Percentiles rank a stretch among this genome's conserved stretches.
Evolutionary conservation across 2,329 filamentous ascomycete species (phyloP).

Genomic region (Epicoccum sorghinum): DNA sequence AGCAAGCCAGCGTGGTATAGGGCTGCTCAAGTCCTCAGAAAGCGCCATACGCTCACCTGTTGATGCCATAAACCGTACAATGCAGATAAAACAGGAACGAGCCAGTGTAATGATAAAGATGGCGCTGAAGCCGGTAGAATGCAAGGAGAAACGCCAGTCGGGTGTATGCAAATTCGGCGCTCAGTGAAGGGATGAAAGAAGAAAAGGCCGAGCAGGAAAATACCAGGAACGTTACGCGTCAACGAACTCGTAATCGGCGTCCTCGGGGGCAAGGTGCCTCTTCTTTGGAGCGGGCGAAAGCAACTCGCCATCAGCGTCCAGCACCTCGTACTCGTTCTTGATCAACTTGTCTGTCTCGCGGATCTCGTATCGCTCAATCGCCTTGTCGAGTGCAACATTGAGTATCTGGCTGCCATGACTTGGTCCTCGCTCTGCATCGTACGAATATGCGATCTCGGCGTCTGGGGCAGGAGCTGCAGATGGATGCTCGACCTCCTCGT

Average conservation of each 20-base stretch:
- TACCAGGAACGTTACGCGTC: slow-evolving; percentile 29
- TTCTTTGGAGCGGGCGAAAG: slow-evolving; percentile 42
- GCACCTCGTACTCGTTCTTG: slow-evolving; percentile 65
- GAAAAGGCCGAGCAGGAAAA: slow-evolving; percentile 2
- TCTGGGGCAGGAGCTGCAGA: slow-evolving; percentile 54
- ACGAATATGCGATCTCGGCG: slow-evolving; percentile 60
- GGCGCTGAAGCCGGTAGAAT: slow-evolving; percentile 24
- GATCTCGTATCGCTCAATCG: slow-evolving; percentile 65
- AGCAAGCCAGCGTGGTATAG: slow-evolving; percentile 42
- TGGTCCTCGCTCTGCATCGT: slow-evolving; percentile 58
- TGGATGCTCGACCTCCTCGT: slow-evolving; percentile 53
- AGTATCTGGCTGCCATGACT: slow-evolving; percentile 63
- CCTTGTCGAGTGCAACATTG: slow-evolving; percentile 61
- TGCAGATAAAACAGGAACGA: slow-evolving; percentile 31
- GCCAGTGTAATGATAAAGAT: slow-evolving; percentile 21
- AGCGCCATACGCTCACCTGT: slow-evolving; percentile 50
- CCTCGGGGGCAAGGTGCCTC: slow-evolving; percentile 43
- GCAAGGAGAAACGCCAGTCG: slow-evolving; percentile 30
- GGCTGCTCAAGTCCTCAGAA: slow-evolving; percentile 52
- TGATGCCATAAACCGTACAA: slow-evolving; percentile 48
- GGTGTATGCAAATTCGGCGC: slow-evolving; percentile 31
- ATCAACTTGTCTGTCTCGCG: slow-evolving; percentile 66
- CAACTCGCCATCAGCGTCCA: slow-evolving; percentile 50
- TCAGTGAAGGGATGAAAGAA: slow-evolving; percentile 14
- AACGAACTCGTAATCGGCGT: slow-evolving; percentile 52